These are phyloP conservation scores for Huiozyma naganishii DNA, from an alignment of 805 yeast genomes.

Conservation along the genomic window DNA sequence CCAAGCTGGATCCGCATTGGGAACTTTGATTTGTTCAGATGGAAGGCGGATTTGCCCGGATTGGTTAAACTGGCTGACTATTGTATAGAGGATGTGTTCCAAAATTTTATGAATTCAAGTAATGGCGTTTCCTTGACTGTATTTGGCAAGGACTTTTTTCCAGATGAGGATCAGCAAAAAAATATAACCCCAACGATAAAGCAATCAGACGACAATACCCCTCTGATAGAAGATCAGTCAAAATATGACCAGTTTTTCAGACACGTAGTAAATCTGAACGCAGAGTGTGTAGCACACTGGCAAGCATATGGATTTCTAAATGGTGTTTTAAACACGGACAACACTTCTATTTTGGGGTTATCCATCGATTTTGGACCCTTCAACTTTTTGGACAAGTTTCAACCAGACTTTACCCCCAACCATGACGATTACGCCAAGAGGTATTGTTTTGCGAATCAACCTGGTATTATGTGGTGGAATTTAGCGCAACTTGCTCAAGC, in stretches of 20 bases:
- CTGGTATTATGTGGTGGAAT: slow-evolving; percentile 89
- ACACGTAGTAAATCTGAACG: slow-evolving; percentile 65
- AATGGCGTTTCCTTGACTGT: slow-evolving; percentile 12
- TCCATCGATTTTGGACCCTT: slow-evolving; percentile 94
- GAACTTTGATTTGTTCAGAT: slow-evolving; percentile 70
- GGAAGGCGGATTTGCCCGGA: slow-evolving; percentile 59
- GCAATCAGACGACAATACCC: slow-evolving; percentile 1
- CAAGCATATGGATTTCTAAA: slow-evolving; percentile 87
- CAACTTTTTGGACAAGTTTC: slow-evolving; percentile 77
- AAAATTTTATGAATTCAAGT: slow-evolving; percentile 27
- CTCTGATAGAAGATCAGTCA: slow-evolving; percentile 31
- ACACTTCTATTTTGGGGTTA: slow-evolving; percentile 79
- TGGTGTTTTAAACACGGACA: slow-evolving; percentile 92
- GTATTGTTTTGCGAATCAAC: slow-evolving; percentile 76
- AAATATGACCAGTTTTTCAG: slow-evolving; percentile 62
- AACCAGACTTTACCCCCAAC: slow-evolving; percentile 78
- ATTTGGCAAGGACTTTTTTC: slow-evolving; percentile 19
- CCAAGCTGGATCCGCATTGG: slow-evolving; percentile 84
- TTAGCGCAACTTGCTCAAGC: slow-evolving; percentile 75
- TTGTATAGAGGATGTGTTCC: slow-evolving; percentile 54
- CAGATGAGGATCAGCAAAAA: slow-evolving; percentile 13
- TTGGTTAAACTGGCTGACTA: slow-evolving; percentile 57
- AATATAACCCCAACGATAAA: neutral
- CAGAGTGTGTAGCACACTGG: slow-evolving; percentile 70
- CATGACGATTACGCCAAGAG: slow-evolving; percentile 68